A percentile compares a stretch with the other conserved stretches of the same genome.
Evolutionary conservation across 768 basidiomycete genomes (phyloP).

Genomic region (Cyclocybe cylindracea): DNA sequence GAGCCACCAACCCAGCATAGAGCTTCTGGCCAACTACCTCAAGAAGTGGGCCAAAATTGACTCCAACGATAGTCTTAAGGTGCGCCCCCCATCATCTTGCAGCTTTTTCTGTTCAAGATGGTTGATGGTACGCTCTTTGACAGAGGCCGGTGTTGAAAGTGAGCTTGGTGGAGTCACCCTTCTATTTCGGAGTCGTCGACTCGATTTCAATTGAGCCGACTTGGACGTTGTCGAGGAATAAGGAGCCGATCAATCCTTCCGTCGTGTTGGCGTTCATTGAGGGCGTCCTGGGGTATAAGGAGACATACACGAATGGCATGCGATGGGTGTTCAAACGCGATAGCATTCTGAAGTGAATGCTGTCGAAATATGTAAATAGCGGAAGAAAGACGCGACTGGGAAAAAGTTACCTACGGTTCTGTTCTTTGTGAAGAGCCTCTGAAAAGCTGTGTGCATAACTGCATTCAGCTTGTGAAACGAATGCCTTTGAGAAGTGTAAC

Average conservation of each 20-base stretch:
- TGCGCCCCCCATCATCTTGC: conserved; percentile 8
- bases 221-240: conserved; percentile 13
- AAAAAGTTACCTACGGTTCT: too few species aligned
- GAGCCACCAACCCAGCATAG: conserved; percentile 39
- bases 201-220: conserved; percentile 30
- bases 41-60: conserved; percentile 36
- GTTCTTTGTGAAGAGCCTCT: too few species aligned
- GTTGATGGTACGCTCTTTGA: neutral
- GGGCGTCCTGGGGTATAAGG: conserved; percentile 37
- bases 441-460: too few species aligned
- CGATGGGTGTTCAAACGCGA: conserved; percentile 32
- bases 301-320: conserved; percentile 30
- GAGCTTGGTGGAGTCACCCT: conserved; percentile 34
- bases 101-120: neutral
- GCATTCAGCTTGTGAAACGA: too few species aligned
- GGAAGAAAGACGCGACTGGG: too few species aligned
- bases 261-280: conserved; percentile 39
- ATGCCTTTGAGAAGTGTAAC: too few species aligned
- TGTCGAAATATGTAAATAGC: too few species aligned
- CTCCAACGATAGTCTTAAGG: conserved; percentile 28
- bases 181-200: conserved; percentile 34
- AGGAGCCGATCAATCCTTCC: conserved; percentile 29
- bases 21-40: conserved; percentile 34
- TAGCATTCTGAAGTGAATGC: conserved; percentile 17
- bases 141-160: conserved; percentile 34